Conservation (phyloP, 1,284 basidiomycete species). For the Ustilago nuda region DNA sequence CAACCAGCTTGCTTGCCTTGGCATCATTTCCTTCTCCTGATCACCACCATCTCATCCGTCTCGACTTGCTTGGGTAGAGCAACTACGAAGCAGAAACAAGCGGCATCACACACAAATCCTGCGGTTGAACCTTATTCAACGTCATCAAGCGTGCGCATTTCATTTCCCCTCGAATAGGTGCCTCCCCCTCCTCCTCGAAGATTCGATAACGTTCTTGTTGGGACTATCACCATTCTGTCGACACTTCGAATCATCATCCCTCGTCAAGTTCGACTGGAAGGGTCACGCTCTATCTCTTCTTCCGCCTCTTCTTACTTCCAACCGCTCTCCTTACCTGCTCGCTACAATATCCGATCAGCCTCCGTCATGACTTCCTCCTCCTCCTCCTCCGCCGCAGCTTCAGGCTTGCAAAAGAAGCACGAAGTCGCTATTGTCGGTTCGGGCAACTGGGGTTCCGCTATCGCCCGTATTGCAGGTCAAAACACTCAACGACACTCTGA, state of each 20-base stretch:
- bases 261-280: conserved; percentile 43
- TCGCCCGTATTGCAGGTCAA: conserved; percentile 73
- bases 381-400: conserved; percentile 17
- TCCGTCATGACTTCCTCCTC: conserved; percentile 35
- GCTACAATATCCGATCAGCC: background rate
- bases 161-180: background rate
- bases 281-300: conserved; percentile 19
- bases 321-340: conserved; percentile 9
- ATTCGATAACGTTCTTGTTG: background rate
- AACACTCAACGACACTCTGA: conserved; percentile 72
- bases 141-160: conserved; percentile 4
- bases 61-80: background rate
- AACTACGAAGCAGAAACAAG: background rate
- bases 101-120: background rate
- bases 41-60: conserved; percentile 16
- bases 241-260: conserved; percentile 21
- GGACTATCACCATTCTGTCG: conserved; percentile 36
- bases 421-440: conserved; percentile 74
- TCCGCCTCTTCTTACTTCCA: conserved; percentile 10
- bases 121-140: background rate
- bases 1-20: background rate
- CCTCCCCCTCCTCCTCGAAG: background rate
- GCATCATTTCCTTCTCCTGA: conserved; percentile 3
- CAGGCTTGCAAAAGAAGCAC: conserved; percentile 69
- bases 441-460: conserved; percentile 73